Evolutionary conservation across 306 rosid species (phyloP), one percentile per base, ranked within the genome.

Genomic region (Gastrolobium villosum): DNA sequence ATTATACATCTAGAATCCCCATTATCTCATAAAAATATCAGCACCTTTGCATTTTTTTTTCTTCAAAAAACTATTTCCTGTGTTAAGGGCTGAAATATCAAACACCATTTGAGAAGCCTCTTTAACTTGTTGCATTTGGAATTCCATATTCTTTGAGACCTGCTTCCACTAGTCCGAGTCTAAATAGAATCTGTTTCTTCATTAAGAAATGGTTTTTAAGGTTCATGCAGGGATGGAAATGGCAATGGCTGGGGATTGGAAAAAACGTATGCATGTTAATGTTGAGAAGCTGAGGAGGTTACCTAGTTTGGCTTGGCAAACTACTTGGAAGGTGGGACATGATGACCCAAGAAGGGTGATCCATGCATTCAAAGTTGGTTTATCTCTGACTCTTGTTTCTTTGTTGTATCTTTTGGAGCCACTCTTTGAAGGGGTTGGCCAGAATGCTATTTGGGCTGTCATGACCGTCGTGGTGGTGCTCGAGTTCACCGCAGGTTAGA

Each of bases 391-490:
- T 57, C 83, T 92, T 56, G 98, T 90, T 10, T 90, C 97, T 35
- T 75, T 94, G 79, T 39, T 94, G 13, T 94, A 94, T 83, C 75
- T 94, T 31, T 43, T 84, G 82, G 89, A 92, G 41, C 97, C 98
- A 39, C 80, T 88, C 77, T 94, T 75, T 83, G 5, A 82, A 69
- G 93, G 92, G 41, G 66, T 94, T 66, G 98, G 97, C 10, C 76
- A 82, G 36, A 88, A 76, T 79, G 94, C 94, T 64, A 89, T 88
- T 68, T 92, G 97, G 96, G 97, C 98, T 44, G 91, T 92, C 80
- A 94, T 94, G 94, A 94, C 97, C 3, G 97, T 94, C 2, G 96
- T 92, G 32, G 97, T 92, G 48, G 98, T 94, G 32, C 87, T 94
- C 0, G 98, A 94, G 89, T 94, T 92, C 87, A 94, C 97, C 2